A percentile compares a stretch with the other conserved stretches of the same genome.
phyloP scores from a whole-genome alignment of 805 yeast species.

The Candida pini region DNA sequence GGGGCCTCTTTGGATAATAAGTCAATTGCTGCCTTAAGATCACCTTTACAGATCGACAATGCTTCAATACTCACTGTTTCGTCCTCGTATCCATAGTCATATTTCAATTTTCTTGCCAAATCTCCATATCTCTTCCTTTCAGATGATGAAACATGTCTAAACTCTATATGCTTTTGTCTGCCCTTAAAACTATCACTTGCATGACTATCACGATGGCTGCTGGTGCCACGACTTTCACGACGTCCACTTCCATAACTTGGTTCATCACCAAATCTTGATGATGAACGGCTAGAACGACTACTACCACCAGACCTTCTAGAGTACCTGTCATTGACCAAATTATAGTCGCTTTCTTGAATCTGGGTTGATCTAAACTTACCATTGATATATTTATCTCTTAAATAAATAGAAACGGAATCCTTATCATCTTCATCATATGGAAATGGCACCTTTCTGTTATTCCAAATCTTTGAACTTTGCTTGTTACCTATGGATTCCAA shows the following conservation, averaged over 20 bases:
- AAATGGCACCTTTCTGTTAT: constrained; percentile 59
- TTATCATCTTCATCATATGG: constrained; percentile 74
- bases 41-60: constrained; percentile 52
- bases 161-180: constrained; percentile 31
- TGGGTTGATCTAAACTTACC: constrained; percentile 49
- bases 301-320: constrained; percentile 10
- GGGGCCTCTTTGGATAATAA: constrained; percentile 41
- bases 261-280: constrained; percentile 9
- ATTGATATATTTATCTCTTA: constrained; percentile 63
- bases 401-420: constrained; percentile 47
- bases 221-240: not conserved
- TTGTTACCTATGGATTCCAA: constrained; percentile 52
- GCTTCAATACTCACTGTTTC: constrained; percentile 60
- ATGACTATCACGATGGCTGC: not conserved
- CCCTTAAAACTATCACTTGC: constrained; percentile 8
- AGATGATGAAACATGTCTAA: constrained; percentile 47
- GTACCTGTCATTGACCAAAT: constrained; percentile 14
- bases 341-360: constrained; percentile 32
- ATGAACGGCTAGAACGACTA: constrained; percentile 8
- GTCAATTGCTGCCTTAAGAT: constrained; percentile 52
- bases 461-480: constrained; percentile 58
- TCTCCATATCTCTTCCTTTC: constrained; percentile 48
- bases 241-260: constrained; percentile 3
- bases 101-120: constrained; percentile 41
- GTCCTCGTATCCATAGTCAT: constrained; percentile 52